phyloP scores from a whole-genome alignment of 495 filamentous ascomycete species.

The Tuber indicum region DNA sequence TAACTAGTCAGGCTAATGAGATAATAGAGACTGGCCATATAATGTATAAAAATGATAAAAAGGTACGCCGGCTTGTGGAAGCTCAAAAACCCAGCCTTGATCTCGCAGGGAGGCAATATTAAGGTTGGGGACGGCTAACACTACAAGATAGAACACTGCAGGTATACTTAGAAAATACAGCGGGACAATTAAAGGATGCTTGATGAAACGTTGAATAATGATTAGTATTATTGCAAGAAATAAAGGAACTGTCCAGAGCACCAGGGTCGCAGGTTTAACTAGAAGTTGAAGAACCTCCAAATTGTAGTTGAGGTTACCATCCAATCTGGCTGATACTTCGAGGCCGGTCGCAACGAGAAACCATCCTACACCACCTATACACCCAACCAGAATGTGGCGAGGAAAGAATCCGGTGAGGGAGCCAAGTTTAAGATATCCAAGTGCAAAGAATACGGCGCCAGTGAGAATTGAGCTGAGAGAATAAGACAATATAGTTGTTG shows the following conservation, averaged over 20 bases:
- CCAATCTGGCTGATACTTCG: slow-evolving; percentile 85
- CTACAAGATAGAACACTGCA: slow-evolving; percentile 71
- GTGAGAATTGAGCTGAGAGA: slow-evolving; percentile 87
- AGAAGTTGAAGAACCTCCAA: slow-evolving; percentile 67
- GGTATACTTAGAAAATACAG: slow-evolving; percentile 79
- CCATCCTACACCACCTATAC: slow-evolving; percentile 96
- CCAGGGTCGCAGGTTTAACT: slow-evolving; percentile 61
- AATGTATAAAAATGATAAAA: slow-evolving; percentile 97
- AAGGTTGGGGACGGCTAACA: slow-evolving; percentile 58
- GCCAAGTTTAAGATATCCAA: slow-evolving; percentile 78
- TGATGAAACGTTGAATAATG: slow-evolving; percentile 62
- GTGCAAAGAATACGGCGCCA: slow-evolving; percentile 79
- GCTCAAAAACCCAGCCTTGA: slow-evolving; percentile 83
- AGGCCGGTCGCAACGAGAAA: slow-evolving; percentile 87
- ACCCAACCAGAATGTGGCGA: slow-evolving; percentile 89
- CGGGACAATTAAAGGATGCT: slow-evolving; percentile 74
- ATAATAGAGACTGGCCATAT: slow-evolving; percentile 58
- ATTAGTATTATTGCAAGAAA: slow-evolving; percentile 69
- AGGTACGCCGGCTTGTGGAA: slow-evolving; percentile 72
- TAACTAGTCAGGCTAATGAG: slow-evolving; percentile 25
- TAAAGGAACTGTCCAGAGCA: slow-evolving; percentile 78
- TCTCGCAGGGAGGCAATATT: slow-evolving; percentile 57
- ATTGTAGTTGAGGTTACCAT: slow-evolving; percentile 75
- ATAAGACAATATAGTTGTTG: slow-evolving; percentile 86
- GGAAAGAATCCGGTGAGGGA: slow-evolving; percentile 95